phyloP scores from a whole-genome alignment of 2,329 filamentous ascomycete species.

The Aspergillus fumigatiaffinis region DNA sequence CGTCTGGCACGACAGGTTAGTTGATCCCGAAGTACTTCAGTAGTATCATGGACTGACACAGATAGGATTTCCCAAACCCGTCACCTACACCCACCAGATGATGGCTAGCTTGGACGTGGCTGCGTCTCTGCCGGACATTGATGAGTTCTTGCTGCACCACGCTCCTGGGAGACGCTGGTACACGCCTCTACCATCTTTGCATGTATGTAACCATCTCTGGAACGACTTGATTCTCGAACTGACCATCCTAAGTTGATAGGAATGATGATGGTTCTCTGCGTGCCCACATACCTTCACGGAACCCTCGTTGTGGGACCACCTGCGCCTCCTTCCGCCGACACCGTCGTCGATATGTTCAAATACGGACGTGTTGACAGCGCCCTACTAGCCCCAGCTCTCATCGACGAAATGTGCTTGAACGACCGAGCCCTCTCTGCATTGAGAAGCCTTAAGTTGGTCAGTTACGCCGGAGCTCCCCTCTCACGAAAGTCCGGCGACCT shows the following conservation, averaged over 20 bases:
- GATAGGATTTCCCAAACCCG: constrained; percentile 16
- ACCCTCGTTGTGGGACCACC: constrained; percentile 17
- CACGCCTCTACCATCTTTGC: constrained; percentile 20
- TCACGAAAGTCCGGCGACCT: constrained; percentile 22
- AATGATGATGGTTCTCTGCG: constrained; percentile 14
- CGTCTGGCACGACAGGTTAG: constrained; percentile 25
- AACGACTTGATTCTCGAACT: neutral
- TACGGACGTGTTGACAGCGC: constrained; percentile 14
- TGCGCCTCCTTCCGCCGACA: constrained; percentile 5
- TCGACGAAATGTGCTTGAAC: constrained; percentile 18
- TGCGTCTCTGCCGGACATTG: constrained; percentile 5
- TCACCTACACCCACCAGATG: constrained; percentile 21
- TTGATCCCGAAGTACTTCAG: neutral
- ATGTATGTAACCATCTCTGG: constrained; percentile 9
- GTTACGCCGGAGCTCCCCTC: constrained; percentile 23
- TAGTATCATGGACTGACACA: neutral
- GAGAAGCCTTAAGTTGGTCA: constrained; percentile 11
- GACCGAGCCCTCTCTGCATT: constrained; percentile 13
- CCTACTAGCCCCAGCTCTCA: constrained; percentile 18
- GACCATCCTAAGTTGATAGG: constrained; percentile 13
- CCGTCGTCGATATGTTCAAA: constrained; percentile 14
- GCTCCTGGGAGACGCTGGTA: constrained; percentile 14
- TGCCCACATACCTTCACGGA: constrained; percentile 13
- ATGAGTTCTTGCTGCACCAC: constrained; percentile 8
- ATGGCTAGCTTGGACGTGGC: constrained; percentile 10